Base-by-base conservation (phyloP, 805 yeast genomes). In the Candida ficus region DNA sequence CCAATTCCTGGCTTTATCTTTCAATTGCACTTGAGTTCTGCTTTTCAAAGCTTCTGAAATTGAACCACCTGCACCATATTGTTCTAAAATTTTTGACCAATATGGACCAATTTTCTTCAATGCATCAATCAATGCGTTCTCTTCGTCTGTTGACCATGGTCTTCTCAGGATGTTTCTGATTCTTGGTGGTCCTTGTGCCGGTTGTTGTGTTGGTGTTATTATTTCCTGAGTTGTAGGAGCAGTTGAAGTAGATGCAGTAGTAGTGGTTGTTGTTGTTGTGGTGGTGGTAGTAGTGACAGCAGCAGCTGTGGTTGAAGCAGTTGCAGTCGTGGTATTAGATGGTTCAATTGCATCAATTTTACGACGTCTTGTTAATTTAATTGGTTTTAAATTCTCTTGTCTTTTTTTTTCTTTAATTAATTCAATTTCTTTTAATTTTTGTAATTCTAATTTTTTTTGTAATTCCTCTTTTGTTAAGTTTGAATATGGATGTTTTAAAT, bases 1-100 rank as follows among this genome's bases (percentile, higher is more conserved):
- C 88, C 96, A 84, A 58, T 93, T 93, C 49, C 99, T 74, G 0
- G 98, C 98, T 59, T 93, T 93, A 59, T 93, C 99, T 61, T 93
- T 93, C 43, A 93, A 70, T 58, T 93, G 99, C 14, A 91, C 87
- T 54, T 89, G 95, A 4, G 84, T 82, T 57, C 99, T 71, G 58
- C 88, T 85, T 61, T 88, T 91, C 50, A 93, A 70, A 1, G 80
- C 76, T 58, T 93, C 98, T 30, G 81, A 78, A 20, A 83, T 71
- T 34, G 81, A 73, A 4, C 99, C 99, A 8, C 98, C 98, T 4
- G 95, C 85, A 2, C 99, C 99, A 58, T 83, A 85, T n/a, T 84
- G 64, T 53, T 86, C 96, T 35, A 91, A 63, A 38, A 93, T 93
- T 41, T 84, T 84, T 2, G 95, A 72, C 99, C 99, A 93, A 49